Conservation (phyloP, 306 rosid species). For the Castanopsis chinensis region DNA sequence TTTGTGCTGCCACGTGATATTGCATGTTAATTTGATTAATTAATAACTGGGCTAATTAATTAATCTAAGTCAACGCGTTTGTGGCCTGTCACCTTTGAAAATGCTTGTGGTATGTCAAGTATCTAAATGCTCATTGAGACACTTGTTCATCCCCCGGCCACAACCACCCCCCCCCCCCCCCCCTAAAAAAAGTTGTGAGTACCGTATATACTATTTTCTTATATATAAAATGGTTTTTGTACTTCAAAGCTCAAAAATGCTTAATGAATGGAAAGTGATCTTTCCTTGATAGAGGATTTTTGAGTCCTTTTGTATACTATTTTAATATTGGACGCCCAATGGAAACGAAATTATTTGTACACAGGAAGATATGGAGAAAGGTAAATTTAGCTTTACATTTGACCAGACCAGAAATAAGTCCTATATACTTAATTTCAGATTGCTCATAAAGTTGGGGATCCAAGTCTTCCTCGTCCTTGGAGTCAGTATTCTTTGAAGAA, state of each 20-base stretch:
- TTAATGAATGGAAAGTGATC: background rate
- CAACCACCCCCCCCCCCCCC: too few relatives aligned
- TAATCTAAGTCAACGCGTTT: too few relatives aligned
- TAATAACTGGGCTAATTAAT: too few relatives aligned
- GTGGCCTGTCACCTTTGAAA: too few relatives aligned
- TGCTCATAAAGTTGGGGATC: conserved; percentile 76
- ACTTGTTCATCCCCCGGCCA: too few relatives aligned
- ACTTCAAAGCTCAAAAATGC: background rate
- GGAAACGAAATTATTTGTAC: background rate
- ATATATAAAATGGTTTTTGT: background rate
- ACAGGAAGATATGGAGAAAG: background rate
- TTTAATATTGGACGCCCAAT: background rate
- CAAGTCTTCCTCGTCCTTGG: conserved; percentile 81
- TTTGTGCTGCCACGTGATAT: too few relatives aligned
- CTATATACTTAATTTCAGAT: conserved; percentile 30
- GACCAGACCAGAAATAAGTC: background rate
- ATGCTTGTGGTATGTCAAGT: too few relatives aligned
- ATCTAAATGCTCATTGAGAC: too few relatives aligned
- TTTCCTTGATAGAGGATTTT: background rate
- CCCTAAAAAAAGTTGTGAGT: too few relatives aligned
- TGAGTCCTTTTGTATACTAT: background rate
- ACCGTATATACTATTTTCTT: background rate
- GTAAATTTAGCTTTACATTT: background rate
- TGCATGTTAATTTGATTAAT: too few relatives aligned
- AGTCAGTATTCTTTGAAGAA: conserved; percentile 59